Percentiles rank a stretch among this genome's conserved stretches.
Evolutionary conservation across 2,329 filamentous ascomycete species (phyloP).

Genomic region (Cyanodermella asteris): DNA sequence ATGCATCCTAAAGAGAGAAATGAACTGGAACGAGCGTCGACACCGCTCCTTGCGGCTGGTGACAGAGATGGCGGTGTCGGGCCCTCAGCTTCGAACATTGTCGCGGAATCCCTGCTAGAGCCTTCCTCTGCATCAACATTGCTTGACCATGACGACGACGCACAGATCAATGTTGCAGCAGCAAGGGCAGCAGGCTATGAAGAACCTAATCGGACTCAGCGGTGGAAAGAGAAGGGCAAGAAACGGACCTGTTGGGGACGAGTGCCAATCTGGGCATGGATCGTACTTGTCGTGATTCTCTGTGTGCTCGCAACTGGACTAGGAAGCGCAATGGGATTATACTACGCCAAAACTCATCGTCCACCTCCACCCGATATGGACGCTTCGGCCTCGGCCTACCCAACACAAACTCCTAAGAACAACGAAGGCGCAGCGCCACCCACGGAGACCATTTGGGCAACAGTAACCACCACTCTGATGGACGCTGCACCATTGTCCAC

Average conservation of each 20-base stretch:
- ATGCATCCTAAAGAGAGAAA: slow-evolving; percentile 35
- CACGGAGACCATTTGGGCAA: slow-evolving; percentile 14
- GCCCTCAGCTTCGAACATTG: too few species aligned
- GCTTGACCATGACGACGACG: slow-evolving; percentile 1
- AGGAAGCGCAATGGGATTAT: slow-evolving; percentile 29
- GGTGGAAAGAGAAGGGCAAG: slow-evolving; percentile 22
- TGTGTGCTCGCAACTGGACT: slow-evolving; percentile 31
- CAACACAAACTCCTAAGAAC: slow-evolving; percentile 3
- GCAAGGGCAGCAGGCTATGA: slow-evolving; percentile 13
- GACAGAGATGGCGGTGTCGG: too few species aligned
- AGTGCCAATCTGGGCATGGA: slow-evolving; percentile 28
- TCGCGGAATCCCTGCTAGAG: too few species aligned
- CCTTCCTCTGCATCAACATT: too few species aligned
- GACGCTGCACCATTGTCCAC: slow-evolving; percentile 29
- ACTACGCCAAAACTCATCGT: too few species aligned
- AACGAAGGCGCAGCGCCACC: slow-evolving; percentile 1
- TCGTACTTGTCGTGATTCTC: slow-evolving; percentile 23
- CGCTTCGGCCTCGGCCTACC: too few species aligned
- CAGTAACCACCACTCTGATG: slow-evolving; percentile 25
- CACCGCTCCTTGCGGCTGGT: too few species aligned
- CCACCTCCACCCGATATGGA: too few species aligned
- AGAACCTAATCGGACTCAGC: slow-evolving; percentile 20
- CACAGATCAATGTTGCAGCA: slow-evolving; percentile 6
- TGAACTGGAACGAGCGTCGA: too few species aligned
- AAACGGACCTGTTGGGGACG: slow-evolving; percentile 24